A percentile compares a stretch with the other conserved stretches of the same genome.
phyloP scores from a whole-genome alignment of 148 eudicot species.

The Amaranthus palmeri region DNA sequence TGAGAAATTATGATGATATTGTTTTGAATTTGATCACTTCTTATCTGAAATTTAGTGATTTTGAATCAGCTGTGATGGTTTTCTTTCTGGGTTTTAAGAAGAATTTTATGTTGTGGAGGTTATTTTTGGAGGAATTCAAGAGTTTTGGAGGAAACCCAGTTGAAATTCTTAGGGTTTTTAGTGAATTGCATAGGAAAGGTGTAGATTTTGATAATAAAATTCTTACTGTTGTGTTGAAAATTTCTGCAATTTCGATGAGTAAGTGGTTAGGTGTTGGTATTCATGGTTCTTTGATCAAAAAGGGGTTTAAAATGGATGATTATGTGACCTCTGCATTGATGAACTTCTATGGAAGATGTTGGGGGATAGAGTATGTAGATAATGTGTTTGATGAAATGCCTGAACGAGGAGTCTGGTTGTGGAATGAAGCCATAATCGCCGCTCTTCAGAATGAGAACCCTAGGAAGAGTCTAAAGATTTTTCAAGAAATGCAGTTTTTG shows the following conservation, averaged over 20 bases:
- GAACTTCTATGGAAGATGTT: slow-evolving; percentile 61
- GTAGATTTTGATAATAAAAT: slow-evolving; percentile 37
- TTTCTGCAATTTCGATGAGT: slow-evolving; percentile 43
- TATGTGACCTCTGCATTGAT: slow-evolving; percentile 50
- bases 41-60: slow-evolving; percentile 48
- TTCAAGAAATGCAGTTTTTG: slow-evolving; percentile 45
- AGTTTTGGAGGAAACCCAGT: slow-evolving; percentile 51
- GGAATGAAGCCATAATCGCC: slow-evolving; percentile 51
- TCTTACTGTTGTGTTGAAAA: slow-evolving; percentile 40
- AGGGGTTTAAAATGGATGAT: slow-evolving; percentile 49
- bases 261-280: slow-evolving; percentile 47
- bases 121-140: slow-evolving; percentile 40
- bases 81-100: slow-evolving; percentile 34
- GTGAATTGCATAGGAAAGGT: slow-evolving; percentile 45
- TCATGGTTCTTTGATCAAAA: slow-evolving; percentile 52
- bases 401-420: slow-evolving; percentile 20
- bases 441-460: slow-evolving; percentile 34
- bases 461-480: slow-evolving; percentile 31
- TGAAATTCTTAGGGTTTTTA: slow-evolving; percentile 53
- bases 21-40: slow-evolving; percentile 34
- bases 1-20: slow-evolving; percentile 27
- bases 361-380: slow-evolving; percentile 37
- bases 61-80: slow-evolving; percentile 40
- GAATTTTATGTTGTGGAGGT: slow-evolving; percentile 43
- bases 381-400: slow-evolving; percentile 43